Base-by-base conservation (phyloP, 2,329 filamentous ascomycete genomes). In the Pochonia chlamydosporia region DNA sequence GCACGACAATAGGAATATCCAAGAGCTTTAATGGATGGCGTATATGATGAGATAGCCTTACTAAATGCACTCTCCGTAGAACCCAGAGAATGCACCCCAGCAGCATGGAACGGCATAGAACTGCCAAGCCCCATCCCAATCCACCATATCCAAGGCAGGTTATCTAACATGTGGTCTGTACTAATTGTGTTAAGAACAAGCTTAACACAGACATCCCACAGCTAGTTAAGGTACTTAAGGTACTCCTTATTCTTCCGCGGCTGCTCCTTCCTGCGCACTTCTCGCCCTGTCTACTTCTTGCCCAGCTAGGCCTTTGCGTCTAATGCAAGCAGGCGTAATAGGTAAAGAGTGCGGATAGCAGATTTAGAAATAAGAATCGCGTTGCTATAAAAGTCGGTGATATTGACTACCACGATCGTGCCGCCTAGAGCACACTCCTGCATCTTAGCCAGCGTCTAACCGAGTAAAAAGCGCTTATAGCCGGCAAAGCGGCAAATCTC, bases 71-170 rank as follows among this genome's bases (percentile, higher is more conserved):
- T 44, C 9, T 25, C 35, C 11, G 35, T 36, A 20, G 40, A 47
- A 31, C 33, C 31, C 9, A 11, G 25, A 16, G 8, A 14, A 25
- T 44, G 42, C n/a, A 18, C 33, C 25, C 44, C 48, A 21, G 50
- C 50, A 16, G 48, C 50, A 45, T 52, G 50, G 41, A 52, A 52
- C 10, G 50, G 50, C 43, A 52, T 46, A 14, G 50, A 52, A 46
- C 40, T 33, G 18, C 40, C 50, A 7, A 48, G 35, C 9, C 50
- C 50, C 25, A 37, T 43, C 23, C 50, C 50, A 24, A 50, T 50
- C 50, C 48, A 52, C 50, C 50, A 52, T 7, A 52, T 44, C 24
- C 48, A 18, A 4, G 44, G 43, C 40, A 50, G 36, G 24, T 37
- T 31, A 14, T 45, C 30, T 28, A 33, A 41, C 40, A 6, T 42